These are phyloP conservation scores for Rhynchosporium agropyri DNA, from an alignment of 2,329 filamentous ascomycete genomes.

Conservation along the genomic window DNA sequence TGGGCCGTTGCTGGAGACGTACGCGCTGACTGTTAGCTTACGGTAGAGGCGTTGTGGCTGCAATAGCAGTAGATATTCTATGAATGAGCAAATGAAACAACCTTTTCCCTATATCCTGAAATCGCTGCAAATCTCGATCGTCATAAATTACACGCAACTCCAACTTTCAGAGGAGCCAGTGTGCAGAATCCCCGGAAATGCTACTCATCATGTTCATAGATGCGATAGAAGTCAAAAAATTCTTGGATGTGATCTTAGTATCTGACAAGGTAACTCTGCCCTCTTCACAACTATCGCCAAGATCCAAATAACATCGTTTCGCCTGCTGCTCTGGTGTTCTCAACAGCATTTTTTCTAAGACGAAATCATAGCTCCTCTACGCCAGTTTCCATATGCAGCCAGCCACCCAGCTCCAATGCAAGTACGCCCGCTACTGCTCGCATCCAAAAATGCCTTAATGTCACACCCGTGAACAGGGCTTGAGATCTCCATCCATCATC, in stretches of 20 bases:
- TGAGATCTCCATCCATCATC: slow-evolving; percentile 13
- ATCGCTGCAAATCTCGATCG: too few species aligned
- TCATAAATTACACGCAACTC: too few species aligned
- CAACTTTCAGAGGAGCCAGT: too few species aligned
- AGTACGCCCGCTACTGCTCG: slow-evolving; percentile 14
- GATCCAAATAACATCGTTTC: not conserved
- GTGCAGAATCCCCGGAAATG: too few species aligned
- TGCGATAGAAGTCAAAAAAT: not conserved
- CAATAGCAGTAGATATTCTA: slow-evolving; percentile 7
- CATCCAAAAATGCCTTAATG: not conserved
- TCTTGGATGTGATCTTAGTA: slow-evolving; percentile 6
- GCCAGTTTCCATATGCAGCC: slow-evolving; percentile 9
- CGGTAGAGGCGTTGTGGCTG: slow-evolving; percentile 10
- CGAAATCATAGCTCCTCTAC: slow-evolving; percentile 5
- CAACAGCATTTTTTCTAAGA: not conserved
- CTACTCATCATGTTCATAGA: not conserved
- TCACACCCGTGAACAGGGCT: slow-evolving; percentile 14
- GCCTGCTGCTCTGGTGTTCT: not conserved
- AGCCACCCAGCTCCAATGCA: slow-evolving; percentile 11
- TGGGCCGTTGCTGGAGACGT: not conserved
- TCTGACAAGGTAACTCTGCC: not conserved
- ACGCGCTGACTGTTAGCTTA: not conserved
- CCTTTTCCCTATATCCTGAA: not conserved
- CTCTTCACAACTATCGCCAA: not conserved
- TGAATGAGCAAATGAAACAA: slow-evolving; percentile 28